A percentile compares a stretch with the other conserved stretches of the same genome.
Evolutionary conservation across 2,329 filamentous ascomycete species (phyloP).

Genomic region (Pseudogymnoascus sp.): DNA sequence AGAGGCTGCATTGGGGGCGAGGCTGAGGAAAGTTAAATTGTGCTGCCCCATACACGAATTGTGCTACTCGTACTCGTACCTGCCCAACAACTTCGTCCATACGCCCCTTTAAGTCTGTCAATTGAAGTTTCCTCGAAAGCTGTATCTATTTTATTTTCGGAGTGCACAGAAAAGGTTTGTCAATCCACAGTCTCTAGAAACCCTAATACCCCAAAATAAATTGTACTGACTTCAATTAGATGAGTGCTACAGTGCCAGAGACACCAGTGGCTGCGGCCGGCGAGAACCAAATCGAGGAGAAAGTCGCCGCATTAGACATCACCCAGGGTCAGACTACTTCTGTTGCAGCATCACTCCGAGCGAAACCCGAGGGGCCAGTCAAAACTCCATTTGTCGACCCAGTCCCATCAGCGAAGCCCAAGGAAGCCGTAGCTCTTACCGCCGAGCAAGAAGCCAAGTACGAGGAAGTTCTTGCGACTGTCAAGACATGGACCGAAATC

Average conservation of each 20-base stretch:
- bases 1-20: not conserved
- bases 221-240: not conserved
- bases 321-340: not conserved
- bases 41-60: not conserved
- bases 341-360: constrained; percentile 18
- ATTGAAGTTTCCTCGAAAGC: not conserved
- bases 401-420: constrained; percentile 40
- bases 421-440: constrained; percentile 48
- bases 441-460: constrained; percentile 78
- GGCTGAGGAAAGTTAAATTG: constrained; percentile 10
- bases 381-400: constrained; percentile 31
- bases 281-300: constrained; percentile 6
- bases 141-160: not conserved
- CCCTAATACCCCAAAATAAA: not conserved
- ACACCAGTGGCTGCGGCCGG: not conserved
- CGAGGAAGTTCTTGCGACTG: constrained; percentile 62
- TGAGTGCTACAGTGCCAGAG: not conserved
- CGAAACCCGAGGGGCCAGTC: constrained; percentile 32
- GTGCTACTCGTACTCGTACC: constrained; percentile 1
- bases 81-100: not conserved
- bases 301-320: constrained; percentile 8
- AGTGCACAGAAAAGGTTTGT: constrained; percentile 1
- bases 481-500: constrained; percentile 64
- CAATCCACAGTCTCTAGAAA: not conserved
- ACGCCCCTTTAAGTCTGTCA: not conserved